phyloP scores from a whole-genome alignment of 345 rosid genomes.

The Nephelium lappaceum region DNA sequence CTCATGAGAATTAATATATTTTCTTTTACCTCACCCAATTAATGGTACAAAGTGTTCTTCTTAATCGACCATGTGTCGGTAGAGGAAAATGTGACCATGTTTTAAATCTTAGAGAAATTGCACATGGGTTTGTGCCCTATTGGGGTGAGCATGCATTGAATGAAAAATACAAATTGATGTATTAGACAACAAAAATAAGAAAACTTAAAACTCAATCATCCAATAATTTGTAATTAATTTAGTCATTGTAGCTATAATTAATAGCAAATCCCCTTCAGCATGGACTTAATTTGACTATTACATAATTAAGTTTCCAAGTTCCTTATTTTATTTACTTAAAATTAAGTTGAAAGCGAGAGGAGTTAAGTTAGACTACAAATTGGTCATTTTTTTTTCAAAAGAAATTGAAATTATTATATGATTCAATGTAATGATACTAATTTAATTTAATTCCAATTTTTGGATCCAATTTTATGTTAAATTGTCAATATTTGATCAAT shows the following conservation, averaged over 20 bases:
- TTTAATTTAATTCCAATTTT: background rate
- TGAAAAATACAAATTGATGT: background rate
- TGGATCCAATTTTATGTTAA: background rate
- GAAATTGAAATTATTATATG: no score
- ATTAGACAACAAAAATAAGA: background rate
- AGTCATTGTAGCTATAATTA: constrained; percentile 16
- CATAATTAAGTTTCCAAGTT: background rate
- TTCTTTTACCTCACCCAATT: background rate
- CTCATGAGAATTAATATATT: background rate
- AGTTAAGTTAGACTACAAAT: background rate
- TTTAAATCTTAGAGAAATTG: background rate
- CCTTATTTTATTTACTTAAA: background rate
- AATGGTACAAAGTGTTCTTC: background rate
- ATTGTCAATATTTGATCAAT: background rate
- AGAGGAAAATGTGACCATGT: constrained; percentile 2
- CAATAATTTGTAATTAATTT: background rate
- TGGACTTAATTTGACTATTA: constrained; percentile 7
- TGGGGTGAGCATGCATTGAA: constrained; percentile 23
- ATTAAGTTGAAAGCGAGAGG: background rate
- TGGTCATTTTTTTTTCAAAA: background rate
- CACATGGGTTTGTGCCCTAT: constrained; percentile 45
- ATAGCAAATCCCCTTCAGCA: constrained; percentile 26
- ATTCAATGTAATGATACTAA: background rate
- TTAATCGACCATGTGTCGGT: constrained; percentile 33
- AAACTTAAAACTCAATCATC: background rate